phyloP scores from a whole-genome alignment of 257 asterid genomes.

The Prunella vulgaris region DNA sequence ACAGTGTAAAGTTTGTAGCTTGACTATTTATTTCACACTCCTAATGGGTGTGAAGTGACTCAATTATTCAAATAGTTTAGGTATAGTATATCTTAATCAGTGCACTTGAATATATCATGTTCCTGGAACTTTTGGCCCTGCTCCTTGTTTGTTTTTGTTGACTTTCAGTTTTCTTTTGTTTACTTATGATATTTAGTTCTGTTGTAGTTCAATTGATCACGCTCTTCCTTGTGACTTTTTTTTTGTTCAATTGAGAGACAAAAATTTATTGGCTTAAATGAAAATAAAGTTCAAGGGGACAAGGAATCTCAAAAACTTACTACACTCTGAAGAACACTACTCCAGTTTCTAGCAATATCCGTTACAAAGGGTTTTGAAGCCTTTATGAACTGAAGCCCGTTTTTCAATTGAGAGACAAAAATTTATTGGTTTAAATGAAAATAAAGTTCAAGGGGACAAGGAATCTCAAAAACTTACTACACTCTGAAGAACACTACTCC shows the following conservation, averaged over 20 bases:
- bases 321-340: background rate
- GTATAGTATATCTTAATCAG: background rate
- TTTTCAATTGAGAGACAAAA: background rate
- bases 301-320: background rate
- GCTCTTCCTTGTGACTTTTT: background rate
- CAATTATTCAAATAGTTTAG: background rate
- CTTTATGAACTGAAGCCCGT: background rate
- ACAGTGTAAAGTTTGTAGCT: background rate
- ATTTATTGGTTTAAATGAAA: background rate
- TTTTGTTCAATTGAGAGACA: background rate
- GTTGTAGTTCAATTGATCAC: background rate
- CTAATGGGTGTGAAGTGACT: background rate
- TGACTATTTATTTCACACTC: background rate
- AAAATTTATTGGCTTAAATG: background rate
- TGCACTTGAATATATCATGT: background rate
- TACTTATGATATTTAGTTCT: background rate
- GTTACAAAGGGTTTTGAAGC: background rate
- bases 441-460: background rate
- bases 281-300: background rate
- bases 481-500: background rate
- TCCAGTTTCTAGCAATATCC: background rate
- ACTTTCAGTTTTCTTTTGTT: background rate
- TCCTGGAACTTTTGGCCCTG: background rate
- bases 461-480: background rate
- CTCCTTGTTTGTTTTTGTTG: background rate